Percentiles rank a stretch among this genome's conserved stretches.
Evolutionary conservation across 2,329 filamentous ascomycete species (phyloP).

Genomic region (Bimuria novae-zelandiae): DNA sequence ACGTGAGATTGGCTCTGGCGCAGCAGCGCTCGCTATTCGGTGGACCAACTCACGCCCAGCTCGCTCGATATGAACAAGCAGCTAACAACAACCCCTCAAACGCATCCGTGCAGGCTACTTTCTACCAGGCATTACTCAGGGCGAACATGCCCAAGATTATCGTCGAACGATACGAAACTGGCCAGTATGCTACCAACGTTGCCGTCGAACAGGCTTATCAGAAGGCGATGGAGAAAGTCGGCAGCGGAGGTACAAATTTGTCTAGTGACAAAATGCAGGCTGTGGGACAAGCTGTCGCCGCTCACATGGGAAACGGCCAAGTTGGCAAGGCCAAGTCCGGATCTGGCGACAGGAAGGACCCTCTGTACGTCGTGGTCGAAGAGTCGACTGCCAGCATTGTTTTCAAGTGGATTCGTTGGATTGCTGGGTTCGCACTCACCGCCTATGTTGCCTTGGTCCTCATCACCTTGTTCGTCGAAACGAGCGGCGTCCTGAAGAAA

Average conservation of each 20-base stretch:
- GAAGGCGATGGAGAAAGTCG: slow-evolving; percentile 70
- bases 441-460: slow-evolving; percentile 79
- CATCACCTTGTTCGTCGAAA: slow-evolving; percentile 82
- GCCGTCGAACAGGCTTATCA: slow-evolving; percentile 79
- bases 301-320: slow-evolving; percentile 69
- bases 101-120: slow-evolving; percentile 85
- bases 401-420: slow-evolving; percentile 91
- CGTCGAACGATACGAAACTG: slow-evolving; percentile 85
- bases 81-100: slow-evolving; percentile 92
- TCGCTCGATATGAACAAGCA: slow-evolving; percentile 85
- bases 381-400: slow-evolving; percentile 79
- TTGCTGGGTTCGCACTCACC: slow-evolving; percentile 76
- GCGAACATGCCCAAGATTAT: slow-evolving; percentile 94
- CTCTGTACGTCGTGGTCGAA: slow-evolving; percentile 95
- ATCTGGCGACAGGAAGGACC: slow-evolving; percentile 76
- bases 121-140: slow-evolving; percentile 88
- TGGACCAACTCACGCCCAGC: slow-evolving; percentile 59
- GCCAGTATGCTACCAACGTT: slow-evolving; percentile 79
- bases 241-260: slow-evolving; percentile 52
- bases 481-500: slow-evolving; percentile 77
- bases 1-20: slow-evolving; percentile 45
- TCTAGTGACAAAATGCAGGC: slow-evolving; percentile 71
- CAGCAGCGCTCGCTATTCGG: slow-evolving; percentile 54
- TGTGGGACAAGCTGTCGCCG: slow-evolving; percentile 80
- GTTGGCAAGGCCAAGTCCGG: slow-evolving; percentile 61